Evolutionary conservation across 306 rosid species (phyloP).

Genomic region (Carpinus fangiana): DNA sequence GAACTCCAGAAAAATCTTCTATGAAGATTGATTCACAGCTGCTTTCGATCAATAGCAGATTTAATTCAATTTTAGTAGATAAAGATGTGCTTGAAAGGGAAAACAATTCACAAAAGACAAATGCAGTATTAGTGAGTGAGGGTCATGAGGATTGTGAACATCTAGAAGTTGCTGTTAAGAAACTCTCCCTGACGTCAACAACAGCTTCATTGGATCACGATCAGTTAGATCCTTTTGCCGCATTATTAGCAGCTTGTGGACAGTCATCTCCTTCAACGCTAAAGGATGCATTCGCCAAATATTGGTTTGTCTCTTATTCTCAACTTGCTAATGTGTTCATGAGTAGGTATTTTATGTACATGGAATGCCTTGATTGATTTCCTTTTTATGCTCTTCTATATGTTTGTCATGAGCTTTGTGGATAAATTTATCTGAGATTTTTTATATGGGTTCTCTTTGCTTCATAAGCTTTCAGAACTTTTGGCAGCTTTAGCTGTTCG

Average conservation of each 20-base stretch:
- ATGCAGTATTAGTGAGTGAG: conserved; percentile 18
- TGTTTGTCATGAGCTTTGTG: not conserved
- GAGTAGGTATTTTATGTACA: not conserved
- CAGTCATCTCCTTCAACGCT: conserved; percentile 69
- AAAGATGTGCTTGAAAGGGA: conserved; percentile 27
- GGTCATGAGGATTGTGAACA: conserved; percentile 40
- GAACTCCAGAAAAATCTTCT: conserved; percentile 38
- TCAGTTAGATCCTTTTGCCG: conserved; percentile 50
- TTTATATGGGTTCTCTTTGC: not conserved
- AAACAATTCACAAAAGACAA: conserved; percentile 23
- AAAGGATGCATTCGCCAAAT: conserved; percentile 57
- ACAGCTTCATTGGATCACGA: conserved; percentile 47
- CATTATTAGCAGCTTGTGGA: conserved; percentile 74
- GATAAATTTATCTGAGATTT: not conserved
- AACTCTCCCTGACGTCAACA: conserved; percentile 66
- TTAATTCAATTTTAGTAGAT: conserved; percentile 15
- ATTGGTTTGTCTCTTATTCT: conserved; percentile 51
- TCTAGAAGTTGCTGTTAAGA: conserved; percentile 60
- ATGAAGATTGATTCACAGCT: conserved; percentile 27
- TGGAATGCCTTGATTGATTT: not conserved
- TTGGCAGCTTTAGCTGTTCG: conserved; percentile 3
- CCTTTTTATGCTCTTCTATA: not conserved
- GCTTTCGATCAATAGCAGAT: conserved; percentile 25
- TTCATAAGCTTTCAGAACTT: conserved; percentile 2
- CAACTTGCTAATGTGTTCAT: not conserved